These are phyloP conservation scores for Beauveria sp. DNA, from an alignment of 2,329 filamentous ascomycete genomes.

Conservation along the genomic window DNA sequence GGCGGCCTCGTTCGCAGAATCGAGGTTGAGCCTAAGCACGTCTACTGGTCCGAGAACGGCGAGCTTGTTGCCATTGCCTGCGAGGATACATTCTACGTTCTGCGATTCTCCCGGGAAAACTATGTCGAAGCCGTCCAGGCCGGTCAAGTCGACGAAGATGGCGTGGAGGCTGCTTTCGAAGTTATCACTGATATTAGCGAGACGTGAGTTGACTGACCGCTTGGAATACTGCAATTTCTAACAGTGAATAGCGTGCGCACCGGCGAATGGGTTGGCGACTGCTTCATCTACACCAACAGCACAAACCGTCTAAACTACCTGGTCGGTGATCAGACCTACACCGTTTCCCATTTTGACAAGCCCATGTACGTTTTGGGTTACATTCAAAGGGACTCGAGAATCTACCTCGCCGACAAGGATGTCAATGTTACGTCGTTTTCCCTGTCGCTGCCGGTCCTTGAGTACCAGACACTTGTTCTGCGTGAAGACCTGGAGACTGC, in stretches of 20 bases:
- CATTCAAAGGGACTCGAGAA: constrained; percentile 86
- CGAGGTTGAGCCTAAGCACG: constrained; percentile 66
- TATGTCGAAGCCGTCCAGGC: constrained; percentile 77
- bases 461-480: constrained; percentile 94
- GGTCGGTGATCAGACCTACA: constrained; percentile 96
- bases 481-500: constrained; percentile 90
- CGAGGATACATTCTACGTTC: constrained; percentile 90
- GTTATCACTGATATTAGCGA: constrained; percentile 94
- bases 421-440: constrained; percentile 84
- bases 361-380: constrained; percentile 94
- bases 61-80: constrained; percentile 89
- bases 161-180: constrained; percentile 92
- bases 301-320: constrained; percentile 97
- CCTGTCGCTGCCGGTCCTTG: constrained; percentile 84
- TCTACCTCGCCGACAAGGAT: constrained; percentile 95
- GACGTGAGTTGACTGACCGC: constrained; percentile 43
- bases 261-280: constrained; percentile 96
- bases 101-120: constrained; percentile 83
- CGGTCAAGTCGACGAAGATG: constrained; percentile 79
- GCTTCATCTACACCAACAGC: constrained; percentile 97
- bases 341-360: constrained; percentile 92
- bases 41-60: constrained; percentile 97
- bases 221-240: constrained; percentile 13
- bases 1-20: constrained; percentile 86
- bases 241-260: constrained; percentile 63